Evolutionary conservation across 306 rosid genomes (phyloP).

Genomic region (Mimosa bimucronata): DNA sequence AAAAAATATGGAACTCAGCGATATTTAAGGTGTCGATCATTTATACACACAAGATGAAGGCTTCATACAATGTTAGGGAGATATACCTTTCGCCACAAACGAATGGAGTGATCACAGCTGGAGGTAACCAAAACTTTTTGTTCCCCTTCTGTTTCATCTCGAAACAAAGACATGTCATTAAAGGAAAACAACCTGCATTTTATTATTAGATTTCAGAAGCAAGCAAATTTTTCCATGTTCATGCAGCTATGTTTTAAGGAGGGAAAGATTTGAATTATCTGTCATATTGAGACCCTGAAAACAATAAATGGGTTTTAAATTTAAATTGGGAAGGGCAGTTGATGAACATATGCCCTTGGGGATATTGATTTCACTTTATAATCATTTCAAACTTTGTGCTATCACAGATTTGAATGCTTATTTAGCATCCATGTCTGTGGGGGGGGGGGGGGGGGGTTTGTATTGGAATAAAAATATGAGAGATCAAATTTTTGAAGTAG

Average conservation of each 20-base stretch:
- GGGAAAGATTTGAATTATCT: constrained; percentile 13
- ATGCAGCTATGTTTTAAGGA: neutral
- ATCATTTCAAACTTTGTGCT: neutral
- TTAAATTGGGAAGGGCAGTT: neutral
- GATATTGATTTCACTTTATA: neutral
- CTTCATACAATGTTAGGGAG: constrained; percentile 21
- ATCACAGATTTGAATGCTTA: neutral
- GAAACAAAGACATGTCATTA: constrained; percentile 51
- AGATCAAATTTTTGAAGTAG: neutral
- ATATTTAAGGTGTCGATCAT: neutral
- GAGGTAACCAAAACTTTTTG: constrained; percentile 74
- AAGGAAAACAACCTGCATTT: constrained; percentile 74
- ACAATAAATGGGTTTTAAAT: neutral
- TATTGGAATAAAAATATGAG: neutral
- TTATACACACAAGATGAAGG: constrained; percentile 2
- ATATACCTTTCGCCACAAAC: constrained; percentile 87
- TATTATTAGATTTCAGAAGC: constrained; percentile 33
- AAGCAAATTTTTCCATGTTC: constrained; percentile 13
- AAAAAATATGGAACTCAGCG: neutral
- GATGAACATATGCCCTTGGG: neutral
- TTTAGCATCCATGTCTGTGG: neutral
- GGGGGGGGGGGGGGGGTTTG: too few species aligned
- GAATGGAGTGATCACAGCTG: constrained; percentile 79
- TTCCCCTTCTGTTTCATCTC: constrained; percentile 45
- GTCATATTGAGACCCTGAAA: neutral